phyloP scores from a whole-genome alignment of 441 rosid genomes.

The Populus hybrid region DNA sequence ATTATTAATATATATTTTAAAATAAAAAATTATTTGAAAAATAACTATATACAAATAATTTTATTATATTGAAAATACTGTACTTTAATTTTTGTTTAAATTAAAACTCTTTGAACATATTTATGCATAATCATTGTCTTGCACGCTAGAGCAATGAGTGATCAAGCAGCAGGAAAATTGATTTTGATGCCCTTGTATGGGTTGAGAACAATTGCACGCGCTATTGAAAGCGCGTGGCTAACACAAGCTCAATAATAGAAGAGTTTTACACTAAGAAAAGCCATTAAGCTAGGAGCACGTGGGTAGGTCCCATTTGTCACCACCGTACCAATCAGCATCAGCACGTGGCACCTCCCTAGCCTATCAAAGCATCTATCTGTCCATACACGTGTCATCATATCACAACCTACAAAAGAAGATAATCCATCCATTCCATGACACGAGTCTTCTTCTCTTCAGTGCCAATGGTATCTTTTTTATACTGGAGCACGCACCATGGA shows the following conservation, averaged over 20 bases:
- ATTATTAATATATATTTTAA: too few relatives aligned
- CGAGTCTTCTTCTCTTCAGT: too few relatives aligned
- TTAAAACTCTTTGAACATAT: too few relatives aligned
- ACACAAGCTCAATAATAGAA: background rate
- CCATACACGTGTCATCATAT: slow-evolving; percentile 14
- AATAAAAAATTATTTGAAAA: too few relatives aligned
- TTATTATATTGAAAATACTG: too few relatives aligned
- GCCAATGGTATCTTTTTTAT: background rate
- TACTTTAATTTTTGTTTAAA: too few relatives aligned
- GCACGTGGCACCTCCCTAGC: slow-evolving; percentile 34
- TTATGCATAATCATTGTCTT: too few relatives aligned
- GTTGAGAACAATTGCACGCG: background rate
- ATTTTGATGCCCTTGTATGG: too few relatives aligned
- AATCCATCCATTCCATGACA: slow-evolving; percentile 7
- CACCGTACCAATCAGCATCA: background rate
- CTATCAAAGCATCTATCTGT: slow-evolving; percentile 5
- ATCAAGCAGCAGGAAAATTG: too few relatives aligned
- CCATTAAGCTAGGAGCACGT: slow-evolving; percentile 24
- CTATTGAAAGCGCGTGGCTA: background rate
- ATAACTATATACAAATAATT: too few relatives aligned
- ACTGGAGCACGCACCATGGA: background rate
- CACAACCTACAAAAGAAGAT: background rate
- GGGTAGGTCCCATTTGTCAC: slow-evolving; percentile 12
- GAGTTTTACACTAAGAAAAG: slow-evolving; percentile 5
- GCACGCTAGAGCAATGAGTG: too few relatives aligned